Evolutionary conservation across 176 grass and related monocot species (phyloP), one percentile per base, ranked within the genome.

Genomic region (Typha latifolia): DNA sequence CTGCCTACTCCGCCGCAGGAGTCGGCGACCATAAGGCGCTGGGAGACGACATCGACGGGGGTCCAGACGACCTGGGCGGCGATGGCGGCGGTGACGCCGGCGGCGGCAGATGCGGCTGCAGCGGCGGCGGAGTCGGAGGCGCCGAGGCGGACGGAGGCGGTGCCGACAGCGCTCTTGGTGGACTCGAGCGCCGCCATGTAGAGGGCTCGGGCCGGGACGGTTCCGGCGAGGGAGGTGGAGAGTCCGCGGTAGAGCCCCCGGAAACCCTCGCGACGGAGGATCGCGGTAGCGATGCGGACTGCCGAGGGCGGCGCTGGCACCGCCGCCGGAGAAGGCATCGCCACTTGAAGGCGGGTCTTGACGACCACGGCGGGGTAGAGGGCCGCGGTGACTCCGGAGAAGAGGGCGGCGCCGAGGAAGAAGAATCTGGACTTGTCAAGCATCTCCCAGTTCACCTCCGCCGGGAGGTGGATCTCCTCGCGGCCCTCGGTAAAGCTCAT

Each of bases 381-480:
- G 57, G 84, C 86, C 2, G 86, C 89, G 9, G 94, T 93, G 14
- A 99, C 94, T 19, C 89, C 94, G 13, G 94, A 93, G 83, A 99
- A 99, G 26, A 99, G 89, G 9, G 73, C 89, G 0, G 94, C 89
- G 29, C 94, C 94, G 0, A 93, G 86, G 43, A 90, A 80, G 73
- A 99, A 99, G 81, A 99, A 99, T 5, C 94, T 77, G 18, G 89
- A 99, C 81, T 99, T 99, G 77, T 99, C 94, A 0, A 99, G 89
- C 89, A 93, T 99, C 94, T 99, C 94, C 94, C 94, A 99, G 86
- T 86, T 89, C 59, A 99, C 89, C 81, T 99, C 94, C 2, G 86
- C 94, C 6, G 94, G 94, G 0, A 99, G 50, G 19, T 67, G 73
- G 63, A 76, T 67, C 73, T 76, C 50, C 61, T 20, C 71, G 51